A percentile compares a stretch with the other conserved stretches of the same genome.
These are phyloP conservation scores for Gossypium trilobum DNA, from an alignment of 441 rosid genomes.

Conservation along the genomic window DNA sequence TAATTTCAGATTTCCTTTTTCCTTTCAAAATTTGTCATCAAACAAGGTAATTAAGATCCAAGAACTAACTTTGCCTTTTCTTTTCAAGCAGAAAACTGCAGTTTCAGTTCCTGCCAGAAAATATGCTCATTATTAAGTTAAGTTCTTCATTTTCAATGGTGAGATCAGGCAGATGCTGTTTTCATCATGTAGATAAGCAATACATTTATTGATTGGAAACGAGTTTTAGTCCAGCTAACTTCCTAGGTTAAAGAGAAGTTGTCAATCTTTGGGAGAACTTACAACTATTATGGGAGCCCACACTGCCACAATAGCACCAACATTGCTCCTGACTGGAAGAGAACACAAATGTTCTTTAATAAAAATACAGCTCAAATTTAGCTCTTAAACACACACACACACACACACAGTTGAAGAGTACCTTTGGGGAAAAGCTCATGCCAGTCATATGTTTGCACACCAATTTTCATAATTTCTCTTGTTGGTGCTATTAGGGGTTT, in stretches of 20 bases:
- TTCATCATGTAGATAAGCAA: neutral
- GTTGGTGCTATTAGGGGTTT: slow-evolving; percentile 87
- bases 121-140: neutral
- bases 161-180: neutral
- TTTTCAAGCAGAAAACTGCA: neutral
- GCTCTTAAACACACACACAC: slow-evolving; percentile 1
- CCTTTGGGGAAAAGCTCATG: slow-evolving; percentile 88
- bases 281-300: slow-evolving; percentile 98
- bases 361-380: neutral
- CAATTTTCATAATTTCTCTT: slow-evolving; percentile 62
- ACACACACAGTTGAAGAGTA: slow-evolving; percentile 18
- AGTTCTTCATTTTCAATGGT: neutral
- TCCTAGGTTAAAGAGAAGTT: slow-evolving; percentile 2
- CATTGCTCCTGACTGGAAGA: slow-evolving; percentile 70
- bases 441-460: slow-evolving; percentile 70
- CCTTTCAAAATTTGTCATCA: neutral
- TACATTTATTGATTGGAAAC: neutral
- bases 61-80: neutral
- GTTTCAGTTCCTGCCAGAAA: neutral
- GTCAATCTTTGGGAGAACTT: slow-evolving; percentile 30
- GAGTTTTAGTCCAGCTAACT: neutral
- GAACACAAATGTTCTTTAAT: slow-evolving; percentile 12
- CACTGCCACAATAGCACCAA: slow-evolving; percentile 83
- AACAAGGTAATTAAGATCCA: neutral
- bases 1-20: neutral